These are phyloP conservation scores for Ploettnerulaceae sp. DNA, from an alignment of 2,329 filamentous ascomycete species.

Conservation along the genomic window DNA sequence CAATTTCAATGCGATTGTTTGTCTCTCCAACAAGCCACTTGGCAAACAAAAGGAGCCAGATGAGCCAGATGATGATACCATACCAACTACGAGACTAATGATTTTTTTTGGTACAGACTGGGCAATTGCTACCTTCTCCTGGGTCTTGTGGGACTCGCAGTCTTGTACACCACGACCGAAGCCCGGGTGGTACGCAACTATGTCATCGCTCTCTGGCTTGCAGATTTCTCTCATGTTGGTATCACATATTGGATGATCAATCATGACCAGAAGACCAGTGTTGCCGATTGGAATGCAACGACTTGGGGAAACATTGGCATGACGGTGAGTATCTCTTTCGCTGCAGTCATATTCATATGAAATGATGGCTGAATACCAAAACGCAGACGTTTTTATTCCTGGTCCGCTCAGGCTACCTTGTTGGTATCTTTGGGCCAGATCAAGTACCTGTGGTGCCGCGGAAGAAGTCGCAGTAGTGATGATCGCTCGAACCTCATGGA, in stretches of 20 bases:
- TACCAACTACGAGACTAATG: too few species aligned
- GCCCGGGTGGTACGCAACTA: conserved; percentile 62
- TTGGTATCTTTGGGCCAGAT: conserved; percentile 54
- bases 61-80: too few species aligned
- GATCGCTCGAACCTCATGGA: too few species aligned
- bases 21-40: too few species aligned
- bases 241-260: conserved; percentile 57
- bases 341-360: neutral
- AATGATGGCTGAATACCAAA: neutral
- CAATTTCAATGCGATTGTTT: too few species aligned
- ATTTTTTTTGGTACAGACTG: conserved; percentile 47
- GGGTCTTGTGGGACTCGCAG: conserved; percentile 57
- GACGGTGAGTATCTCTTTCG: conserved; percentile 43
- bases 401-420: conserved; percentile 52
- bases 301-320: conserved; percentile 69
- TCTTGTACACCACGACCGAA: conserved; percentile 61
- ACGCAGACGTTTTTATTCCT: conserved; percentile 49
- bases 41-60: too few species aligned
- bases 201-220: conserved; percentile 57
- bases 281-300: conserved; percentile 61
- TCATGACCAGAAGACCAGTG: conserved; percentile 46
- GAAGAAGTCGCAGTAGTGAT: neutral
- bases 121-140: conserved; percentile 66
- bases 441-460: neutral
- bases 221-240: conserved; percentile 63